Conservation (phyloP, 768 basidiomycete genomes). For the Pulveroboletus sp. region DNA sequence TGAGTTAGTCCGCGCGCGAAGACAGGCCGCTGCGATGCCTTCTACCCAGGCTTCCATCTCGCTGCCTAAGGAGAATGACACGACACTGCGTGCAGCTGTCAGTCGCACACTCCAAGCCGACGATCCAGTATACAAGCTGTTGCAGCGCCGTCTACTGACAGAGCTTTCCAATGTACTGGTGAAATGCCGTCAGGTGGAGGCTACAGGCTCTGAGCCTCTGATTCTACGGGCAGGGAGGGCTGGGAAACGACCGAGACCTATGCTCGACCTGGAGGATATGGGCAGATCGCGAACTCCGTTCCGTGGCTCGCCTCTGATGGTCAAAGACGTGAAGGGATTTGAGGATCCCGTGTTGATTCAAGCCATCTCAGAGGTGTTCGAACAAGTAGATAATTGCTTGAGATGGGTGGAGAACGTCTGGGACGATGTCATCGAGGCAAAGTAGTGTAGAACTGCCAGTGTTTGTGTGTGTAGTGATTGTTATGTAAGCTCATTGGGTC, state of each 20-base stretch:
- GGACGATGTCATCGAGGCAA: slow-evolving; percentile 37
- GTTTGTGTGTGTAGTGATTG: neutral
- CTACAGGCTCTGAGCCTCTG: slow-evolving; percentile 11
- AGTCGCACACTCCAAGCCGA: slow-evolving; percentile 54
- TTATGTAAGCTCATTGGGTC: too few species aligned
- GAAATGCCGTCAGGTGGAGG: slow-evolving; percentile 10
- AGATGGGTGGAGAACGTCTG: slow-evolving; percentile 55
- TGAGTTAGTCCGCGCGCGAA: slow-evolving; percentile 59
- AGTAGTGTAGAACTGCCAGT: neutral
- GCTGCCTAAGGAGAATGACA: slow-evolving; percentile 42
- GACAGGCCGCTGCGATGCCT: slow-evolving; percentile 13
- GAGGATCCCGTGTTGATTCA: slow-evolving; percentile 54
- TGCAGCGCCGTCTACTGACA: slow-evolving; percentile 53
- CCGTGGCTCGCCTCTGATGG: neutral
- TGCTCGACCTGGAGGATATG: slow-evolving; percentile 22
- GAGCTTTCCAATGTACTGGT: slow-evolving; percentile 33
- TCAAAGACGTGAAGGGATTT: slow-evolving; percentile 53
- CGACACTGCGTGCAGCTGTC: slow-evolving; percentile 52
- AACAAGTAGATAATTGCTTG: slow-evolving; percentile 38
- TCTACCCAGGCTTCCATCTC: neutral
- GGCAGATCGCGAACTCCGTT: slow-evolving; percentile 4
- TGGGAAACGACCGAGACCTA: slow-evolving; percentile 22
- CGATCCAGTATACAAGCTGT: slow-evolving; percentile 63
- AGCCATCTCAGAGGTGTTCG: slow-evolving; percentile 39
- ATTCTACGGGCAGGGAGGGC: slow-evolving; percentile 32